Evolutionary conservation across 371 early-diverging fungal species (phyloP), one percentile per base, ranked within the genome.

Genomic region (Syncephalastrum monosporum): DNA sequence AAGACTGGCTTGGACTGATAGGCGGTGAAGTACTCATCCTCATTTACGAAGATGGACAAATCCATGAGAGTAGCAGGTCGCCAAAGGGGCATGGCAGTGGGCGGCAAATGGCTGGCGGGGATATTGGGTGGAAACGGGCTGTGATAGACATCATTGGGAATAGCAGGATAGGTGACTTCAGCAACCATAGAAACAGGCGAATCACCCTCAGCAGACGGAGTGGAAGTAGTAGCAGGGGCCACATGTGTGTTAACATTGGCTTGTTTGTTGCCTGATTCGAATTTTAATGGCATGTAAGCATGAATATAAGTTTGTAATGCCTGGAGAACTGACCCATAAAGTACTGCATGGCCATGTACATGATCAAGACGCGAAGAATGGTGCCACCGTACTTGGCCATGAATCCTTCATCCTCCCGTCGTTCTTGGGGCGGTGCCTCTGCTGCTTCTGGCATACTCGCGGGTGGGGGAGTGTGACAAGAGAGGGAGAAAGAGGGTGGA

Each of bases 1-100:
- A 84, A 89, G 25, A 82, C 72, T 43, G 87, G 82, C 41, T 64
- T 61, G 25, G 62, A 59, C 5, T 70, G 48, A 51, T 84, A 86
- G 41, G 80, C 66, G 0, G 44, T 64, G 55, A 88, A 88, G 33
- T 81, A 74, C 15, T 73, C 72, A 7, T 82, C 57, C 53, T 85
- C 84, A 16, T 70, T 77, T 0, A 83, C 57, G 50, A 80, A 87
- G 5, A 87, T 72, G 46, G 72, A 66, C 27, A 87, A 57, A 52
- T 85, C 81, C 71, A 79, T 65, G 6, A 66, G 60, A 1, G 51
- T 59, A 25, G 61, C 62, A 8, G 56, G 49, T 38, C 54, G 59
- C 80, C 80, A 79, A 17, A 79, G 62, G 52, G 80, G 77, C 13
- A 64, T 54, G 41, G 72, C 54, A 2, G 59, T 55, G n/a, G 64